Base-by-base conservation (phyloP, 345 rosid species). In the Salix exigua region DNA sequence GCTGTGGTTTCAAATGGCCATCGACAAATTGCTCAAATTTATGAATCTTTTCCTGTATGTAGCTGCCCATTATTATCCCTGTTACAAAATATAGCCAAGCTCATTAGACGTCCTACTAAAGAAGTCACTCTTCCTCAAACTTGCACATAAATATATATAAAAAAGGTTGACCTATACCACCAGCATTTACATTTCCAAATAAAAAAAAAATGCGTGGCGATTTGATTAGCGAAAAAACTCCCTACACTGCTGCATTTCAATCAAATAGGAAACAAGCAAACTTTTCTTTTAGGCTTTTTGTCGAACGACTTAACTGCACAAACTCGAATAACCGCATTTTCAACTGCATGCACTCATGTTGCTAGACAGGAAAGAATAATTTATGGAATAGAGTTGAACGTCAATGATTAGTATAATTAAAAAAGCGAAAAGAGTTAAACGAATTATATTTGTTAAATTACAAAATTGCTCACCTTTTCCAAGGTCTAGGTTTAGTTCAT, bases 21-120 rank as follows among this genome's bases (percentile, higher is more conserved):
- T 93, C 96, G 19, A 96, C 86, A 50, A 93, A 91, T 74, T 92
- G 95, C 87, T 96, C 99, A 72, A 89, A 88, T 72, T 82, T 88
- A 79, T 84, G 89, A 53, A 92, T 67, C 76, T 96, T 92, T 64
- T 84, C 89, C 66, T 81, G 88, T 1, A 75, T 85, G 37, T 80
- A 71, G 79, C 76, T 82, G 3, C 83, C 92, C 97, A 92, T 89
- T 44, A 46, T 66, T 42, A 21, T 37, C 71, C 71, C 46, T 38
- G 35, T 30, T 33, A 64, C 19, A 64, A 4, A n/a, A 23, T n/a
- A 58, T 23, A 1, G 14, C 28, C 28, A 55, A 58, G 25, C 63
- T 58, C 25, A 10, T 58, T n/a, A 23, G 25, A 58, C 25, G 26
- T 21, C 63, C 28, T 58, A 1, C 28, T 4, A 58, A n/a, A 58